These are phyloP conservation scores for Auriculariales sp. DNA, from an alignment of 768 basidiomycete species.

Conservation along the genomic window DNA sequence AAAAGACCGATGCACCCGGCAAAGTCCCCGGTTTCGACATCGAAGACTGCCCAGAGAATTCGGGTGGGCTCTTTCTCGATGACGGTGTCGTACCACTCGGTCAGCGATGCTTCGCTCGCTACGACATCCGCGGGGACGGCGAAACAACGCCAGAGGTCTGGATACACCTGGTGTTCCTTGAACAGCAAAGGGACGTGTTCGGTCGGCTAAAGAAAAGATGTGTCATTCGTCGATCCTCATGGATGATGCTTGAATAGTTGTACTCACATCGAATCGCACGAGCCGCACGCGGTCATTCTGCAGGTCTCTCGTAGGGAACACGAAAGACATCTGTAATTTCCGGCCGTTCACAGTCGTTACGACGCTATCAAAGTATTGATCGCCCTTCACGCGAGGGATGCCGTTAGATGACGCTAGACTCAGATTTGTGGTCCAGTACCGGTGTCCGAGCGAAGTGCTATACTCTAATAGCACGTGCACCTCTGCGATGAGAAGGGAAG, in stretches of 20 bases:
- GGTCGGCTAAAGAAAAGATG: neutral
- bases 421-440: neutral
- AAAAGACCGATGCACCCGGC: constrained; percentile 42
- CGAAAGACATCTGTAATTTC: neutral
- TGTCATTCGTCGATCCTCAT: too few relatives aligned
- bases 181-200: constrained; percentile 18
- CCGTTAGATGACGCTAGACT: too few relatives aligned
- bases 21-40: constrained; percentile 27
- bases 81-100: constrained; percentile 19
- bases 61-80: constrained; percentile 20
- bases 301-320: constrained; percentile 11
- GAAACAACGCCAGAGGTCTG: too few relatives aligned
- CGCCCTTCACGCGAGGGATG: too few relatives aligned
- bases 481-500: too few relatives aligned
- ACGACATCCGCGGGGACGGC: constrained; percentile 35
- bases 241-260: too few relatives aligned
- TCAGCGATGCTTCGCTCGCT: constrained; percentile 24
- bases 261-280: constrained; percentile 26
- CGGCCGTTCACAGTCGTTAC: too few relatives aligned
- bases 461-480: neutral
- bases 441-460: neutral
- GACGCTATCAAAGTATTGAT: too few relatives aligned
- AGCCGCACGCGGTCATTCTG: constrained; percentile 34
- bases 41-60: constrained; percentile 36
- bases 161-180: constrained; percentile 26